Evolutionary conservation across 805 yeast genomes (phyloP), one percentile per base, ranked within the genome.

Genomic region (Ogataea kodamae): DNA sequence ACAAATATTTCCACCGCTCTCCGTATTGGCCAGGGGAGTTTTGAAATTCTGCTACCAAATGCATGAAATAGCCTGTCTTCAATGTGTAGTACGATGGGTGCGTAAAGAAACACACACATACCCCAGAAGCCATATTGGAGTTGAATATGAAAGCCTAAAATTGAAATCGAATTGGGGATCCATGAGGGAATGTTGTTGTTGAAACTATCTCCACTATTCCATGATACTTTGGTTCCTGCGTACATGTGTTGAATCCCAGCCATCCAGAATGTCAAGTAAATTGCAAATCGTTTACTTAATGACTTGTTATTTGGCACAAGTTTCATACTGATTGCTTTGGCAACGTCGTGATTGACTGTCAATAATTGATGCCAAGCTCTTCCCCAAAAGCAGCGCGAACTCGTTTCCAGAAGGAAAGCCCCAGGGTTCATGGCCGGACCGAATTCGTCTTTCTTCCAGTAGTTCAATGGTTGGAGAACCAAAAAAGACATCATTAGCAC

Each of bases 351-450:
- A 11, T 21, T 23, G 2, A 15, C 18, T 14, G 30, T 30, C 16
- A 28, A 11, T 3, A 19, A 25, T 13, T 38, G 42, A 25, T 38
- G 42, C 42, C 42, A 38, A 3, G 28, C 32, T 16, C 24, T 14
- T 14, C 35, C 35, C 42, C 42, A 38, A 16, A 38, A 33, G 6
- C 18, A 12, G 15, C 32, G 25, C 13, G 25, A 10, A 5, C 38
- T 33, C n/a, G 25, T 12, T 11, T 13, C 25, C 10, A 24, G 19
- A 11, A 28, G 20, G 19, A 39, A 9, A 14, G 16, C 5, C 3
- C 18, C 17, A 18, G 26, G 21, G 20, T 25, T 22, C 26, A 39
- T 25, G 3, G 19, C 3, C 3, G 39, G 28, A 4, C 39, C 33
- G 10, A 19, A 34, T 9, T 39, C 42, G 10, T 13, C 17, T 3